phyloP scores from a whole-genome alignment of 768 basidiomycete species.

The Krasilnikovozyma curviuscula region DNA sequence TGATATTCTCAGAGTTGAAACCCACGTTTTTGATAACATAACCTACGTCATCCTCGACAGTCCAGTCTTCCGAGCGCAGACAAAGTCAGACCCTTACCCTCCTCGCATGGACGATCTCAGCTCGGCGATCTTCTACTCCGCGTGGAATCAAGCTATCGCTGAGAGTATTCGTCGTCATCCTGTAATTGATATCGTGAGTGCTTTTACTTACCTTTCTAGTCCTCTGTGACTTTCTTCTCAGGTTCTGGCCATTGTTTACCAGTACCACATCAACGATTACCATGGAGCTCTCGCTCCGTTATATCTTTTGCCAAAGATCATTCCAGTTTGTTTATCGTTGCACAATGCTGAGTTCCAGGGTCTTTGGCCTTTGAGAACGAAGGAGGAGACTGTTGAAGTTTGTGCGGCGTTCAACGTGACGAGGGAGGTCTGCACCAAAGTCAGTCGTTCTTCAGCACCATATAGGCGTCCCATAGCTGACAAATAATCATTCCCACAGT shows the following conservation, averaged over 20 bases:
- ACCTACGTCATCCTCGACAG: constrained; percentile 86
- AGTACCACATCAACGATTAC: constrained; percentile 35
- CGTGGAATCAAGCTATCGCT: constrained; percentile 94
- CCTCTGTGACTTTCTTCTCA: neutral
- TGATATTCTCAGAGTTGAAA: constrained; percentile 53
- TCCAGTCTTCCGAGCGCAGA: constrained; percentile 90
- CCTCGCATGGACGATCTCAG: constrained; percentile 93
- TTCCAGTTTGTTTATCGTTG: constrained; percentile 74
- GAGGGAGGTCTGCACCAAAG: constrained; percentile 83
- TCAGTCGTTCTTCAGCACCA: neutral
- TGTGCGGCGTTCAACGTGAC: constrained; percentile 95
- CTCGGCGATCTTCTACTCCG: constrained; percentile 93
- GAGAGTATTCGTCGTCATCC: constrained; percentile 71
- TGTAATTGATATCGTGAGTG: constrained; percentile 50
- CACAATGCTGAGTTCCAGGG: constrained; percentile 98
- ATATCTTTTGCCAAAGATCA: constrained; percentile 75
- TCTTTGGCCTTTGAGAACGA: constrained; percentile 80
- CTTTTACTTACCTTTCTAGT: neutral
- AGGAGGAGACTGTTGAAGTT: constrained; percentile 96
- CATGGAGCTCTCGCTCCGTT: constrained; percentile 80
- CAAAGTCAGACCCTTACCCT: constrained; percentile 86
- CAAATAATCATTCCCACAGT: constrained; percentile 23
- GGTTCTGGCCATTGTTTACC: neutral
- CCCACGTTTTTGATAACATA: constrained; percentile 80
- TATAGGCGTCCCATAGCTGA: neutral